Evolutionary conservation across 768 basidiomycete species (phyloP).

Genomic region (Phylloporus rhodoxanthus): DNA sequence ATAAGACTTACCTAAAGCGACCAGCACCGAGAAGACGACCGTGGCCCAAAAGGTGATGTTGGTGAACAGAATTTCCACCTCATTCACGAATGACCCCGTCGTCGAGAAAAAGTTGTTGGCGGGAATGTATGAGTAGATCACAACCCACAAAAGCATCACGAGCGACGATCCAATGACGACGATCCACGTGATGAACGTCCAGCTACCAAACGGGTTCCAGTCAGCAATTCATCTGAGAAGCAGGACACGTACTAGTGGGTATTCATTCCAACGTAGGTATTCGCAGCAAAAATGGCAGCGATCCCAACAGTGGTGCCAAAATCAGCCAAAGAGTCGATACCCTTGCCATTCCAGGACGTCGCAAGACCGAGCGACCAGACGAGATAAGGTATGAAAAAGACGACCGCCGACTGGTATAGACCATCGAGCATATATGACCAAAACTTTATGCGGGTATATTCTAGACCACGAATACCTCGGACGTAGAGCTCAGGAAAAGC

Average conservation of each 20-base stretch:
- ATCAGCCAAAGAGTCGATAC: conserved; percentile 75
- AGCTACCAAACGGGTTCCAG: conserved; percentile 38
- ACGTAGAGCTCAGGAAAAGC: conserved; percentile 96
- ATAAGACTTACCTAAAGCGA: conserved; percentile 63
- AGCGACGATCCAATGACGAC: conserved; percentile 73
- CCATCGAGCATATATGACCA: conserved; percentile 96
- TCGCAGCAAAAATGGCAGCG: conserved; percentile 82
- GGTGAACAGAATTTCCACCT: conserved; percentile 68
- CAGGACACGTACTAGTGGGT: conserved; percentile 71
- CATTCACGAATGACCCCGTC: conserved; percentile 65
- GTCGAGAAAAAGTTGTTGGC: conserved; percentile 69
- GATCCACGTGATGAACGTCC: conserved; percentile 82
- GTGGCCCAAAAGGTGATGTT: conserved; percentile 82
- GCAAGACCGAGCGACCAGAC: conserved; percentile 62
- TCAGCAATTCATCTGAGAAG: conserved; percentile 4
- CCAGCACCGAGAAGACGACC: conserved; percentile 58
- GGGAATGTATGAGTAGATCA: conserved; percentile 77
- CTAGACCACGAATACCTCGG: conserved; percentile 87
- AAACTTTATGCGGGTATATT: conserved; percentile 88
- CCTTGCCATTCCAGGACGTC: conserved; percentile 71
- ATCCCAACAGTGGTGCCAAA: conserved; percentile 90
- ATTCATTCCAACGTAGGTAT: conserved; percentile 84
- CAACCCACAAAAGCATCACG: conserved; percentile 84
- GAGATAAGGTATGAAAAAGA: conserved; percentile 82
- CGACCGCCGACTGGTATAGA: conserved; percentile 82